Conservation (phyloP, 345 rosid genomes). For the Hibiscus syriacus region DNA sequence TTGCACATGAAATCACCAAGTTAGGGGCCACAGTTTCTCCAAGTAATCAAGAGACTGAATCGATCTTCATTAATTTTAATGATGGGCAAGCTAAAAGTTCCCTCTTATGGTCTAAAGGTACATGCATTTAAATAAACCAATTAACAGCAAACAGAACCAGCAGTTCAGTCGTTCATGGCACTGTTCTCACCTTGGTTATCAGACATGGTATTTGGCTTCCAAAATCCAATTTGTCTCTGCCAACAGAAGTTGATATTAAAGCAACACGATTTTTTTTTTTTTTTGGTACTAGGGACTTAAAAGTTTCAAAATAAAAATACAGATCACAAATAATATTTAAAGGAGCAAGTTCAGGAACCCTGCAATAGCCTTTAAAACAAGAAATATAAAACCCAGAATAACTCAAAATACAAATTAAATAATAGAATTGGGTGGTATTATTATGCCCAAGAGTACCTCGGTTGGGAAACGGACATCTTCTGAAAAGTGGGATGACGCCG, state of each 20-base stretch:
- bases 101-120: too few species aligned
- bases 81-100: constrained; percentile 3
- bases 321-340: not conserved
- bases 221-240: constrained; percentile 71
- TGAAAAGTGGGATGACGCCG: constrained; percentile 34
- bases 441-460: constrained; percentile 35
- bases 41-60: not conserved
- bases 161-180: constrained; percentile 1
- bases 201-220: constrained; percentile 44
- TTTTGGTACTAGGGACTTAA: not conserved
- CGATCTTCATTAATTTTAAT: not conserved
- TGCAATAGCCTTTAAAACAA: not conserved
- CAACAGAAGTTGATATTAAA: constrained; percentile 15
- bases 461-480: constrained; percentile 38
- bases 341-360: not conserved
- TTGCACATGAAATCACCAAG: not conserved
- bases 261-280: not conserved
- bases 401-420: constrained; percentile 7
- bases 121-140: not conserved
- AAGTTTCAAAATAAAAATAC: not conserved
- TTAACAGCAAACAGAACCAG: constrained; percentile 6
- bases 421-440: not conserved
- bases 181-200: constrained; percentile 51
- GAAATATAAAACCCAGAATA: not conserved
- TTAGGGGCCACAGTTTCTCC: constrained; percentile 2